Base-by-base conservation (phyloP, 2,329 filamentous ascomycete species). In the Cladophialophora exuberans region DNA sequence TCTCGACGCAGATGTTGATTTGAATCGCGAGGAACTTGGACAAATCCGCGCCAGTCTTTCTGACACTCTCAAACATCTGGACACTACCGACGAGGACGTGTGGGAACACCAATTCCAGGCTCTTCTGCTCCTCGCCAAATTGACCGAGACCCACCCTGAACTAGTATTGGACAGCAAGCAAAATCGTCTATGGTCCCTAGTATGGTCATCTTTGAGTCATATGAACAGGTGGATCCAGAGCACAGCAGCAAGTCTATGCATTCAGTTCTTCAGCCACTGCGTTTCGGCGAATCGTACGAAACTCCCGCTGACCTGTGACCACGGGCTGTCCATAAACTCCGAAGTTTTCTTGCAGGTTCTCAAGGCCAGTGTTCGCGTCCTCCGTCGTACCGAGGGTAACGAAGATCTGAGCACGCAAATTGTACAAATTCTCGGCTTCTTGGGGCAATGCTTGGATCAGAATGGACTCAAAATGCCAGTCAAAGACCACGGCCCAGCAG, bases 361-460 rank as follows among this genome's bases (percentile, higher is more conserved):
- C 75, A 71, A 83, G 75, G 68, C 80, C 79, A 71, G 83, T 79
- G 57, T 84, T 57, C 70, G 76, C 57, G 78, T 79, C 42, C 73
- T 96, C 39, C 83, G 83, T 43, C 83, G 82, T 0, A 78, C 81
- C 0, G 82, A 81, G 47, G 70, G 93, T 6, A 85, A 86, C 13
- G 87, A 94, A 65, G 80, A 84, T 7, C 77, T 97, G n/a, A 89
- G 89, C 1, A 79, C 83, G 36, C 90, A 96, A 68, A 85, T 85
- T 10, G 84, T 89, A 3, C 88, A 90, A 62, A 90, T 96, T 60
- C 77, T 96, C 30, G 80, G 93, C 31, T 96, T 96, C 76, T 77
- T 99, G 0, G 89, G 86, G 36, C 83, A 79, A 57, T 85, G 76
- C 66, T 82, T 83, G 55, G 80, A 80, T 11, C 80, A 80, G 28